Evolutionary conservation across 257 asterid species (phyloP).

Genomic region (Solanum peruvianum): DNA sequence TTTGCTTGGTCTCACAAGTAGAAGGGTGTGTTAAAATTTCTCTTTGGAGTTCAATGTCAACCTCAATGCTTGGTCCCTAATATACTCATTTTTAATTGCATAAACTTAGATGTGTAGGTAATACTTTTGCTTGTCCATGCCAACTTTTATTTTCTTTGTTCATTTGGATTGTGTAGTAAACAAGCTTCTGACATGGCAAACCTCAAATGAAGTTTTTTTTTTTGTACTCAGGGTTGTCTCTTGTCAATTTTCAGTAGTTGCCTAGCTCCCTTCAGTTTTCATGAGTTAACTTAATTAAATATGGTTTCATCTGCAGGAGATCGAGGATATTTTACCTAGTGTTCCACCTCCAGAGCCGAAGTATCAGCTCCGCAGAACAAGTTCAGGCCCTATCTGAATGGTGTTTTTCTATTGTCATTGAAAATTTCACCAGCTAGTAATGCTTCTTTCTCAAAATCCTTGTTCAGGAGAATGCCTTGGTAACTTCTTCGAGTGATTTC

Average conservation of each 20-base stretch:
- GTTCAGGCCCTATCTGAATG: conserved; percentile 24
- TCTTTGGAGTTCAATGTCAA: background rate
- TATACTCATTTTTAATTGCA: background rate
- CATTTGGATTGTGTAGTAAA: background rate
- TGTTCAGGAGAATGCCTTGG: background rate
- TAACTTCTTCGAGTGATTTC: background rate
- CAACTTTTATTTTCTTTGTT: background rate
- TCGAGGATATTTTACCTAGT: conserved; percentile 19
- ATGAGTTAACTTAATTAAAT: background rate
- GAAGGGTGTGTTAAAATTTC: background rate
- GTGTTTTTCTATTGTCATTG: background rate
- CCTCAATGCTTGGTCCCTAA: background rate
- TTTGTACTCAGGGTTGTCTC: background rate
- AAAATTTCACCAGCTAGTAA: background rate
- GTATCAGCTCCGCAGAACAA: conserved; percentile 37
- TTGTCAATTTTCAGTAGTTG: background rate
- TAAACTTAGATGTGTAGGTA: background rate
- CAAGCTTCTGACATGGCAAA: background rate
- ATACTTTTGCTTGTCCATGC: background rate
- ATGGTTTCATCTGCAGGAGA: conserved; percentile 18
- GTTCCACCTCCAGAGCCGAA: conserved; percentile 29
- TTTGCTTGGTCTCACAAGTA: background rate
- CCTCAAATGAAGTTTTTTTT: background rate
- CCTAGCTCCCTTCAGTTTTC: background rate
- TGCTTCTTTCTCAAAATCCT: background rate